These are phyloP conservation scores for Carallia pectinifolia DNA, from an alignment of 345 rosid genomes.

Conservation along the genomic window DNA sequence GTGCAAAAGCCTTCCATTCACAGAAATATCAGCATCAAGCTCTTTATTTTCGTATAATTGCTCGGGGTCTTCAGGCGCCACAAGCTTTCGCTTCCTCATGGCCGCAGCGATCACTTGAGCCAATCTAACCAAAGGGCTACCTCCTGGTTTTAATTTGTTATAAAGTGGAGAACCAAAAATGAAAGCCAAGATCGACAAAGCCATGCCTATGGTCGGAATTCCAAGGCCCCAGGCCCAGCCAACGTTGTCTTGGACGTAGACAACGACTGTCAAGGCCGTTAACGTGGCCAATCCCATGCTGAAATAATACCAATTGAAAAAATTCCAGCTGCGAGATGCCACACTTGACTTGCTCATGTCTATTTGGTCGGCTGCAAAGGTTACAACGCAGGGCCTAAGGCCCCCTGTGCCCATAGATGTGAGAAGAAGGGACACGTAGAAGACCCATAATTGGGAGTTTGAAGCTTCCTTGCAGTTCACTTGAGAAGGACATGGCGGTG, in stretches of 20 bases:
- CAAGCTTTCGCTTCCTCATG: slow-evolving; percentile 41
- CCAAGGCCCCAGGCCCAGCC: slow-evolving; percentile 74
- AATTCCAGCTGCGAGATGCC: slow-evolving; percentile 44
- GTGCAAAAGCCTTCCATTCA: slow-evolving; percentile 52
- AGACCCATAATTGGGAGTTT: slow-evolving; percentile 38
- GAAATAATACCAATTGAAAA: slow-evolving; percentile 72
- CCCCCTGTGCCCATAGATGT: slow-evolving; percentile 57
- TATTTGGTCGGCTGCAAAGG: slow-evolving; percentile 67
- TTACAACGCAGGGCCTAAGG: slow-evolving; percentile 56
- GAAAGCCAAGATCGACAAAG: slow-evolving; percentile 39
- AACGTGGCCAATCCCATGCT: slow-evolving; percentile 57
- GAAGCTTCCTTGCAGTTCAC: slow-evolving; percentile 54
- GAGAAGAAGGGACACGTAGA: slow-evolving; percentile 56
- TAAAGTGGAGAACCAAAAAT: slow-evolving; percentile 43
- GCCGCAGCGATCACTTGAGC: slow-evolving; percentile 56
- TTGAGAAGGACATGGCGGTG: slow-evolving; percentile 53
- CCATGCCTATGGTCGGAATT: slow-evolving; percentile 57
- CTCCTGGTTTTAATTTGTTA: slow-evolving; percentile 49
- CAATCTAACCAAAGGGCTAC: slow-evolving; percentile 55
- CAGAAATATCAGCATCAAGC: slow-evolving; percentile 49
- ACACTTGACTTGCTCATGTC: slow-evolving; percentile 41
- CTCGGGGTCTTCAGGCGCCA: slow-evolving; percentile 26
- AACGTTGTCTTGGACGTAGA: slow-evolving; percentile 60
- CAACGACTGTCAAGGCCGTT: slow-evolving; percentile 51
- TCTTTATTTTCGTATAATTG: slow-evolving; percentile 42